Percentiles rank a stretch among this genome's conserved stretches.
Conservation (phyloP, 345 rosid species). For the Boechera stricta region DNA sequence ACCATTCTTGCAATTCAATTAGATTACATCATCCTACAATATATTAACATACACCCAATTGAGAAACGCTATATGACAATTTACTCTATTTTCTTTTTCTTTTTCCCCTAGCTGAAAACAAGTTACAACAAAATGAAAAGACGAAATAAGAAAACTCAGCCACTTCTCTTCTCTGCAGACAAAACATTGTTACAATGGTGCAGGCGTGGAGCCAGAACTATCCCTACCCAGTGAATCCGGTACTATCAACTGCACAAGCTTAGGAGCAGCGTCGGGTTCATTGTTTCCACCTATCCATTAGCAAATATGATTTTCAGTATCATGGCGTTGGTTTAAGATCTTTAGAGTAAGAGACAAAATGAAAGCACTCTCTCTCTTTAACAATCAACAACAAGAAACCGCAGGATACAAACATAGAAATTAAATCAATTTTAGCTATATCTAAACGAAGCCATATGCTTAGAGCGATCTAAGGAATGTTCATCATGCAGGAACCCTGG, state of each 20-base stretch:
- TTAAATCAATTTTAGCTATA: slow-evolving; percentile 9
- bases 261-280: slow-evolving; percentile 57
- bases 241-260: slow-evolving; percentile 26
- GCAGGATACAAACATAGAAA: not conserved
- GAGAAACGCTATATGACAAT: slow-evolving; percentile 14
- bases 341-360: not conserved
- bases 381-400: slow-evolving; percentile 4
- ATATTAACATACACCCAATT: slow-evolving; percentile 9
- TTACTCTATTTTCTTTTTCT: not conserved
- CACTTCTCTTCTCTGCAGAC: slow-evolving; percentile 46
- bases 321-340: slow-evolving; percentile 22
- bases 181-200: slow-evolving; percentile 46
- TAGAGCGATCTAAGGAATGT: not conserved
- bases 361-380: not conserved
- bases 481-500: not conserved
- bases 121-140: slow-evolving; percentile 27
- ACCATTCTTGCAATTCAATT: not conserved
- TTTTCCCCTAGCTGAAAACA: not conserved
- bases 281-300: slow-evolving; percentile 46
- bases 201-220: slow-evolving; percentile 40
- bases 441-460: not conserved
- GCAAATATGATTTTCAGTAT: slow-evolving; percentile 24
- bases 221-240: slow-evolving; percentile 46
- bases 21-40: slow-evolving; percentile 22
- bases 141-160: slow-evolving; percentile 17